phyloP scores from a whole-genome alignment of 306 rosid genomes.

The Lablab purpureus region DNA sequence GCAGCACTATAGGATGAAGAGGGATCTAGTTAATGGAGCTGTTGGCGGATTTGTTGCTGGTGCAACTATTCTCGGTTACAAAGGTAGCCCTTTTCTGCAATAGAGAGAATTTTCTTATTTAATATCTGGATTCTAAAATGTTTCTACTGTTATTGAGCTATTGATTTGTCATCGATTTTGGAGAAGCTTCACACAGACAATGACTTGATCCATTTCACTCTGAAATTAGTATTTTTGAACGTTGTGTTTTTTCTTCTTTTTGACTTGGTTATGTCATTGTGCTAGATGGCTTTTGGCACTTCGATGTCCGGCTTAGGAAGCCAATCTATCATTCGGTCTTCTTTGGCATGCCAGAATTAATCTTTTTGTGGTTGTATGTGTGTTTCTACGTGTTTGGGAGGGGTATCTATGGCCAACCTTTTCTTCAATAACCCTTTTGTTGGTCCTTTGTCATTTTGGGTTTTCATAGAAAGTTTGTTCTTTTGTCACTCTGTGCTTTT shows the following conservation, averaged over 20 bases:
- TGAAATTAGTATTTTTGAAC: not conserved
- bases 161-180: slow-evolving; percentile 32
- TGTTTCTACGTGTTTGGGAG: not conserved
- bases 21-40: slow-evolving; percentile 95
- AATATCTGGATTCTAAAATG: slow-evolving; percentile 18
- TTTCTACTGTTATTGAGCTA: slow-evolving; percentile 25
- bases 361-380: not conserved
- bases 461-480: slow-evolving; percentile 1
- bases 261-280: slow-evolving; percentile 2
- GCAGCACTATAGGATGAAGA: slow-evolving; percentile 82
- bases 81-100: slow-evolving; percentile 60
- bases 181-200: not conserved
- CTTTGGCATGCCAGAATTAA: not conserved
- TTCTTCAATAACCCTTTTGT: slow-evolving; percentile 5
- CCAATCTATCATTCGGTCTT: not conserved
- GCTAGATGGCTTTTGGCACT: slow-evolving; percentile 20
- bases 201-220: slow-evolving; percentile 33
- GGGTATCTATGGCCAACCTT: slow-evolving; percentile 13
- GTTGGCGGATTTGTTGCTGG: slow-evolving; percentile 98
- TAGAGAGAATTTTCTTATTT: slow-evolving; percentile 27
- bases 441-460: not conserved
- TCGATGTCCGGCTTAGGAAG: slow-evolving; percentile 9
- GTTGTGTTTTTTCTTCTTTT: not conserved
- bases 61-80: slow-evolving; percentile 85
- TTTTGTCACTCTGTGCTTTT: not conserved